Percentiles rank a stretch among this genome's conserved stretches.
Evolutionary conservation across 2,329 filamentous ascomycete genomes (phyloP).

Genomic region (Cadophora luteo-olivacea): DNA sequence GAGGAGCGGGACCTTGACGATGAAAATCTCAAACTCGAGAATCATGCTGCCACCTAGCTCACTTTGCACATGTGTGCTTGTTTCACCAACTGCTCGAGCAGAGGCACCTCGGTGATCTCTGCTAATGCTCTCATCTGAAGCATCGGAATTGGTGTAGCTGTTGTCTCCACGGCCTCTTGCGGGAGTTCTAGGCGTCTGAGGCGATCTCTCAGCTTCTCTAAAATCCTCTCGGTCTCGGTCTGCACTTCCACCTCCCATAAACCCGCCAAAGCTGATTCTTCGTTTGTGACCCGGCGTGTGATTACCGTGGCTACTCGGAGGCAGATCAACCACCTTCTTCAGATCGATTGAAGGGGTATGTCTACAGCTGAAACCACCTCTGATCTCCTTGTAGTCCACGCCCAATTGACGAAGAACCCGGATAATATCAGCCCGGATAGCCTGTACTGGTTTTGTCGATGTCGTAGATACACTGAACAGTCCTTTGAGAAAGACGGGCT

Average conservation of each 20-base stretch:
- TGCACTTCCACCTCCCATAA: conserved; percentile 54
- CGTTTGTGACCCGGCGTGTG: conserved; percentile 68
- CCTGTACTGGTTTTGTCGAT: conserved; percentile 84
- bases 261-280: conserved; percentile 83
- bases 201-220: conserved; percentile 62
- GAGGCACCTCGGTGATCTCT: conserved; percentile 59
- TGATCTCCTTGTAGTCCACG: conserved; percentile 92
- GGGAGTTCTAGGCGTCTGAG: conserved; percentile 55
- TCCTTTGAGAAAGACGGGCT: conserved; percentile 94
- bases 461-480: conserved; percentile 98
- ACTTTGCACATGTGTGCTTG: conserved; percentile 88
- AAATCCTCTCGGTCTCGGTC: conserved; percentile 76
- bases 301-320: conserved; percentile 58
- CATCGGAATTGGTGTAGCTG: conserved; percentile 87
- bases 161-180: conserved; percentile 61
- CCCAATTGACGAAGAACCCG: conserved; percentile 85
- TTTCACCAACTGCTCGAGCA: conserved; percentile 78
- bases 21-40: conserved; percentile 92
- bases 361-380: conserved; percentile 88
- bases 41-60: conserved; percentile 86
- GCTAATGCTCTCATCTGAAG: conserved; percentile 77
- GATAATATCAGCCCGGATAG: conserved; percentile 90
- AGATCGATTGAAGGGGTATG: conserved; percentile 90
- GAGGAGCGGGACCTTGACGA: conserved; percentile 95
- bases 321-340: conserved; percentile 70